A percentile compares a stretch with the other conserved stretches of the same genome.
phyloP scores from a whole-genome alignment of 1,139 yeast species.

The Sugiyamaella sp. region DNA sequence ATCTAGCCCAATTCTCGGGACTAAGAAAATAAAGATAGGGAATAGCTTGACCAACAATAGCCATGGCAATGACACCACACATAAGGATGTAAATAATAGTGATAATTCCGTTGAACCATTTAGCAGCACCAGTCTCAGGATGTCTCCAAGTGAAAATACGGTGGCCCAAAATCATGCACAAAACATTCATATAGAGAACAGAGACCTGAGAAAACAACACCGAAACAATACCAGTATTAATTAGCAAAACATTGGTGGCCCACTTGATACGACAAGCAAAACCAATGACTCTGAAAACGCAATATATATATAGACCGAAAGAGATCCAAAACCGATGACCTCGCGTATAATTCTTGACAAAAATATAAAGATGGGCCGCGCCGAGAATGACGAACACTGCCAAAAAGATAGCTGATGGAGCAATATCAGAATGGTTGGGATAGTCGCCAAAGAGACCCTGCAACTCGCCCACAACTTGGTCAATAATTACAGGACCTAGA shows the following conservation, averaged over 20 bases:
- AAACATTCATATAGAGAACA: conserved; percentile 48
- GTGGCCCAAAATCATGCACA: conserved; percentile 69
- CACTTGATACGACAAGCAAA: conserved; percentile 63
- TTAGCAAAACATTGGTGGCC: conserved; percentile 52
- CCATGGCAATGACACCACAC: conserved; percentile 61
- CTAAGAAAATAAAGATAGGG: conserved; percentile 65
- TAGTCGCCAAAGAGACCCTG: conserved; percentile 68
- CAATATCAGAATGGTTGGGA: conserved; percentile 58
- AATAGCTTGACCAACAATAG: conserved; percentile 64
- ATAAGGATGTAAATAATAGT: conserved; percentile 56
- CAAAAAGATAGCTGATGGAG: conserved; percentile 62
- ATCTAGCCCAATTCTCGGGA: conserved; percentile 50
- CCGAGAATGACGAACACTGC: conserved; percentile 57
- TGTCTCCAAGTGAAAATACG: conserved; percentile 82
- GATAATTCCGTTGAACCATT: conserved; percentile 59
- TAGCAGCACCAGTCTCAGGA: conserved; percentile 69
- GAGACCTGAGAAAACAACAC: conserved; percentile 59
- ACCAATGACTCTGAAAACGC: conserved; percentile 58
- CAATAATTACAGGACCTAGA: conserved; percentile 41
- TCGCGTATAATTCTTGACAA: conserved; percentile 53
- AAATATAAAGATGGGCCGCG: conserved; percentile 54
- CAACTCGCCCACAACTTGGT: conserved; percentile 45
- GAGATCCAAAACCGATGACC: conserved; percentile 69
- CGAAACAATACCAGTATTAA: conserved; percentile 60
- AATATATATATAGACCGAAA: conserved; percentile 58